Base-by-base conservation (phyloP, 2,329 filamentous ascomycete genomes). In the Colletotrichum australisinense region DNA sequence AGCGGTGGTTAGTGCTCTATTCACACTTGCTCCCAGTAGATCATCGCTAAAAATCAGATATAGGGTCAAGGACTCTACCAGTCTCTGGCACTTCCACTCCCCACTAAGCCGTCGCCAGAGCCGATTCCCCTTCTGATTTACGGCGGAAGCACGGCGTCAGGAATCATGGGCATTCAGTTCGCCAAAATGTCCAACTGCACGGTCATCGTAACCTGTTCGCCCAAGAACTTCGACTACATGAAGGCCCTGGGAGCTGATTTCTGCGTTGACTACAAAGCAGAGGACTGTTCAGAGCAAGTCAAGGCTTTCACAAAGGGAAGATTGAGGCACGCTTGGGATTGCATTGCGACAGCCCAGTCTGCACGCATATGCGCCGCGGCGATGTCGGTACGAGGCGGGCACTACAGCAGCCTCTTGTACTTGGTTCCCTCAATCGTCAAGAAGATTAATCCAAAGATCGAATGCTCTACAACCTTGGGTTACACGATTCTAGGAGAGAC, bases 71-170 rank as follows among this genome's bases (percentile, higher is more conserved):
- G 52, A 16, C 52, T 55, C 12, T 55, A 55, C 52, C 52, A 55
- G 52, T 55, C 52, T 26, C 80, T 89, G 1, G 67, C 79, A 63
- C 82, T 89, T 0, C 83, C 85, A 0, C 79, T 89, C 3, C 90
- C 90, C 1, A 81, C 76, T 24, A 68, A 78, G 9, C 81, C 85
- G 6, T 67, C 78, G 35, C 79, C 80, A n/a, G 80, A 83, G 11
- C 78, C 82, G 52, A 77, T 82, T 55, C 80, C 84, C 0, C 76
- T 87, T 38, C 76, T 87, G 22, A 86, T 86, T 72, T 86, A 87
- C 67, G 86, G 85, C 42, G 85, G 84, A n/a, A 87, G 87, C 79
- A 91, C 87, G 8, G 89, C 88, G 2, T 89, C 89, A 0, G 87
- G 86, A 78, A 87, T 90, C 59, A 86, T 89, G 69, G 85, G 80